A percentile compares a stretch with the other conserved stretches of the same genome.
Conservation (phyloP, 192 early-diverging fungal genomes). For the Pilobolus umbonatus region DNA sequence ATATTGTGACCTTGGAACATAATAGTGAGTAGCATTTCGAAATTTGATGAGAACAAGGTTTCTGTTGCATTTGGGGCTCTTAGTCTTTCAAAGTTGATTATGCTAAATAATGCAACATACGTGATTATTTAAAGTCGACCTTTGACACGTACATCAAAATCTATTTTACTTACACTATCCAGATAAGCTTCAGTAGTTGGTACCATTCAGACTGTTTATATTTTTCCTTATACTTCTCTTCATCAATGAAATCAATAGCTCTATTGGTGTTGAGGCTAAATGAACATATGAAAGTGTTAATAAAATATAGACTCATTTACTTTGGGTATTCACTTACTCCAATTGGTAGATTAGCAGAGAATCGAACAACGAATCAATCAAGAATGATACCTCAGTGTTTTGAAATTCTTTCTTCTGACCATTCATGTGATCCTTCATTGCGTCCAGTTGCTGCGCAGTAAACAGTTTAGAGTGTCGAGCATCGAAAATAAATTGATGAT, state of each 20-base stretch:
- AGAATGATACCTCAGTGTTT: slow-evolving; percentile 1
- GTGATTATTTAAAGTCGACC: slow-evolving; percentile 3
- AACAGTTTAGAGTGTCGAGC: slow-evolving; percentile 6
- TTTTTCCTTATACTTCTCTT: slow-evolving; percentile 14
- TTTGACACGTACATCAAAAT: slow-evolving; percentile 13
- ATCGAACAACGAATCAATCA: slow-evolving; percentile 10
- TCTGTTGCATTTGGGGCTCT: slow-evolving; percentile 13
- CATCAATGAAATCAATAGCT: slow-evolving; percentile 4
- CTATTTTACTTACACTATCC: slow-evolving; percentile 15
- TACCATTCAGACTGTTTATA: slow-evolving; percentile 13
- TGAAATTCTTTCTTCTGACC: slow-evolving; percentile 10
- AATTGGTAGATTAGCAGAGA: slow-evolving; percentile 11
- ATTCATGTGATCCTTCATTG: slow-evolving; percentile 3
- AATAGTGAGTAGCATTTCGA: slow-evolving; percentile 2
- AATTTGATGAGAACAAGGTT: slow-evolving; percentile 8
- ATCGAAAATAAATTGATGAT: slow-evolving; percentile 7
- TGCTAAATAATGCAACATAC: slow-evolving; percentile 4
- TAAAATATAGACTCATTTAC: slow-evolving; percentile 12
- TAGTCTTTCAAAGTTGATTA: slow-evolving; percentile 13
- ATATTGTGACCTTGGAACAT: slow-evolving; percentile 6
- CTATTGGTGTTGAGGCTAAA: slow-evolving; percentile 10
- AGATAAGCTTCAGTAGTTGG: slow-evolving; percentile 3
- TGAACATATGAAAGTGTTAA: slow-evolving; percentile 13
- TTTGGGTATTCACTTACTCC: slow-evolving; percentile 13
- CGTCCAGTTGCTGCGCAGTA: slow-evolving; percentile 7